Evolutionary conservation across 2,329 filamentous ascomycete genomes (phyloP).

Genomic region (Colletotrichum kahawae): DNA sequence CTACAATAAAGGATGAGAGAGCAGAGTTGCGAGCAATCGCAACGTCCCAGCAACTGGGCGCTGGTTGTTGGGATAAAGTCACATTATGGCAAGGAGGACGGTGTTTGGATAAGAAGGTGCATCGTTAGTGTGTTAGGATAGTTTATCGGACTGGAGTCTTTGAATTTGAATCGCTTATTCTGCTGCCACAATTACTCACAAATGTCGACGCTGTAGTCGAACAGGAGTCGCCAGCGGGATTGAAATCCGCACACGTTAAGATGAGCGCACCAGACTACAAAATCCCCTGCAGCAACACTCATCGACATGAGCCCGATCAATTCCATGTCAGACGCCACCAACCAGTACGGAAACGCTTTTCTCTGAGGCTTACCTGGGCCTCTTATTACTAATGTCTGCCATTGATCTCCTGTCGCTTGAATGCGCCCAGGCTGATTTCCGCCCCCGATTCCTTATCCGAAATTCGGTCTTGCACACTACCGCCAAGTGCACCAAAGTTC

Average conservation of each 20-base stretch:
- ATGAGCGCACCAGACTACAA: not conserved
- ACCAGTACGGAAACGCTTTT: not conserved
- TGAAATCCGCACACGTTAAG: not conserved
- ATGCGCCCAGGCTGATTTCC: not conserved
- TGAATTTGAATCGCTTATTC: rapidly evolving
- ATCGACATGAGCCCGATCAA: not conserved
- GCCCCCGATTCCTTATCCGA: not conserved
- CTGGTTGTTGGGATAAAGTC: not conserved
- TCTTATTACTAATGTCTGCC: not conserved
- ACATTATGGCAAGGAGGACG: not conserved
- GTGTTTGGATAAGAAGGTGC: not conserved
- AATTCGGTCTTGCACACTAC: not conserved
- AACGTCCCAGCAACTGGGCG: not conserved
- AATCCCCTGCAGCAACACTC: rapidly evolving
- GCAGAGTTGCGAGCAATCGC: not conserved
- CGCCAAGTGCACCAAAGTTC: not conserved
- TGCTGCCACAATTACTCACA: not conserved
- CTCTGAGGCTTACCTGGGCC: not conserved
- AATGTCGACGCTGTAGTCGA: not conserved
- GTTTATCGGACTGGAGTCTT: not conserved
- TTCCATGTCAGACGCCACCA: not conserved
- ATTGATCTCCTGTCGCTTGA: not conserved
- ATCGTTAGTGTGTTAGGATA: not conserved
- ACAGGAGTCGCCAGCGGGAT: too few relatives aligned
- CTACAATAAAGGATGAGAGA: not conserved